phyloP scores from a whole-genome alignment of 345 rosid genomes.

The Brassica napus region Da-Ae NC_063448.1:4275001-4275500 shows the following conservation, averaged over 20 bases:
- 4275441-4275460: not conserved
- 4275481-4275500: not conserved
- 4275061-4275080: not conserved
- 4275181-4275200: not conserved
- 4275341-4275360: not conserved
- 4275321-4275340: not conserved
- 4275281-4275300: not conserved
- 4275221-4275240: not conserved
- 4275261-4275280: not conserved
- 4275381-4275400: not conserved
- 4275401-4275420: not conserved
- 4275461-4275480: not conserved
- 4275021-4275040: not conserved
- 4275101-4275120: not conserved
- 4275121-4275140: not conserved
- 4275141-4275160: conserved; percentile 1
- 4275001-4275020: not conserved
- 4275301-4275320: not conserved
- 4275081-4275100: not conserved
- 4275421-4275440: not conserved
- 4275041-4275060: not conserved
- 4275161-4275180: not conserved
- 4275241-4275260: not conserved
- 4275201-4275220: not conserved
- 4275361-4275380: not conserved